These are phyloP conservation scores for Graphium sp. DNA, from an alignment of 2,329 filamentous ascomycete genomes.

Conservation along the genomic window DNA sequence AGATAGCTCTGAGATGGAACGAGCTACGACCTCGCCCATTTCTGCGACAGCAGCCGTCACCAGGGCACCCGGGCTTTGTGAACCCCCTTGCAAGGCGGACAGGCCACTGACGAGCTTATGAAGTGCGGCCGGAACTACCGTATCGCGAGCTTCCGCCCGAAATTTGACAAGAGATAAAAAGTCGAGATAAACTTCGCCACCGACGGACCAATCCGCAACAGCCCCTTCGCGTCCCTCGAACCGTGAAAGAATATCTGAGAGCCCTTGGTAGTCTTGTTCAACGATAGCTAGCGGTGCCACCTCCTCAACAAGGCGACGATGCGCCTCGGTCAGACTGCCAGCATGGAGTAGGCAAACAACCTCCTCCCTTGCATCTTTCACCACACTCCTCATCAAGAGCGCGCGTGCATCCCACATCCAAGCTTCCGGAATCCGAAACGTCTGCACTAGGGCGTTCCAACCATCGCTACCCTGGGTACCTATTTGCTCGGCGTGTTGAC, in stretches of 20 bases:
- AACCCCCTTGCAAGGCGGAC: slow-evolving; percentile 32
- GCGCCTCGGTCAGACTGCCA: slow-evolving; percentile 61
- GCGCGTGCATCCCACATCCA: slow-evolving; percentile 88
- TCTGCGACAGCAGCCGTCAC: slow-evolving; percentile 64
- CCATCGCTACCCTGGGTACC: slow-evolving; percentile 36
- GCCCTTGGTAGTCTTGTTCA: slow-evolving; percentile 56
- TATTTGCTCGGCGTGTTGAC: slow-evolving; percentile 52
- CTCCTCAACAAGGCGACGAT: slow-evolving; percentile 61
- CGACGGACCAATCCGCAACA: slow-evolving; percentile 59
- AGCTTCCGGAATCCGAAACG: slow-evolving; percentile 51
- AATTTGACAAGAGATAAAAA: slow-evolving; percentile 36
- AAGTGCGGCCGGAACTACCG: slow-evolving; percentile 25
- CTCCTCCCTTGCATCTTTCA: slow-evolving; percentile 51
- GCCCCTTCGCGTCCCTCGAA: slow-evolving; percentile 47
- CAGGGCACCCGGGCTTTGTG: slow-evolving; percentile 20
- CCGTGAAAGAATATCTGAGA: slow-evolving; percentile 52
- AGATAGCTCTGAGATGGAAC: slow-evolving; percentile 37
- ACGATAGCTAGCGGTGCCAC: slow-evolving; percentile 76
- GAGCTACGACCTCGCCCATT: slow-evolving; percentile 60
- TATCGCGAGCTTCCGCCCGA: slow-evolving; percentile 20
- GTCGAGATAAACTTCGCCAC: slow-evolving; percentile 61
- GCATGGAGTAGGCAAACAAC: slow-evolving; percentile 70
- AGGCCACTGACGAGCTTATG: slow-evolving; percentile 40
- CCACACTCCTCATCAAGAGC: slow-evolving; percentile 58
- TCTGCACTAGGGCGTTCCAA: slow-evolving; percentile 43